A percentile compares a stretch with the other conserved stretches of the same genome.
Evolutionary conservation across 73 alveolate genomes (phyloP).

Genomic region (Urostyla sp.): DNA sequence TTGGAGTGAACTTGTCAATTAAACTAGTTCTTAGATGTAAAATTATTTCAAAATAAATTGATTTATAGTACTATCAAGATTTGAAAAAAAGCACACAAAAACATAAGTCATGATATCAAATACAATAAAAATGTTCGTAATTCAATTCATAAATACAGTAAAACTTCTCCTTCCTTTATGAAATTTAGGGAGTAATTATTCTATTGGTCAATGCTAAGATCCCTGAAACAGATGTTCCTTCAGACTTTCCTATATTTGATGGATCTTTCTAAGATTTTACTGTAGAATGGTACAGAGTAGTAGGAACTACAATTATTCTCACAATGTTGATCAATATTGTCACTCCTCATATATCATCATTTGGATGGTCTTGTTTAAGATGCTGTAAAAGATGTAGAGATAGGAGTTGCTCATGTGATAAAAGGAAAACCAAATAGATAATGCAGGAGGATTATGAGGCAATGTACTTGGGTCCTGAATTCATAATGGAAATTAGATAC

Average conservation of each 20-base stretch:
- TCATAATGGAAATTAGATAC: slow-evolving; percentile 63
- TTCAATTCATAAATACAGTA: slow-evolving; percentile 71
- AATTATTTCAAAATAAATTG: background rate
- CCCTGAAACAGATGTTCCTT: slow-evolving; percentile 31
- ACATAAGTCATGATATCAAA: slow-evolving; percentile 46
- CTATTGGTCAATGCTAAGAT: slow-evolving; percentile 59
- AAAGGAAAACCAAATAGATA: slow-evolving; percentile 30
- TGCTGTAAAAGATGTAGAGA: slow-evolving; percentile 50
- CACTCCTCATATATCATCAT: slow-evolving; percentile 59
- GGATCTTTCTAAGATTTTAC: slow-evolving; percentile 64
- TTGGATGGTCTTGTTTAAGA: slow-evolving; percentile 6
- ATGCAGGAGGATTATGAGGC: slow-evolving; percentile 57
- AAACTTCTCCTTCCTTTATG: background rate
- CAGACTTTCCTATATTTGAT: slow-evolving; percentile 29
- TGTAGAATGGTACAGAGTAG: slow-evolving; percentile 64
- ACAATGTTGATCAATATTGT: slow-evolving; percentile 60
- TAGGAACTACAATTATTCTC: slow-evolving; percentile 61
- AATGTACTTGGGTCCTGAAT: slow-evolving; percentile 76
- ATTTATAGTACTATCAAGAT: slow-evolving; percentile 21
- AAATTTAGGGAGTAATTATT: slow-evolving; percentile 42
- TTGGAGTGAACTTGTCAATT: slow-evolving; percentile 41
- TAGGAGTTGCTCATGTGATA: slow-evolving; percentile 43
- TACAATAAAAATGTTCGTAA: slow-evolving; percentile 63
- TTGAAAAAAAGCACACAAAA: slow-evolving; percentile 49
- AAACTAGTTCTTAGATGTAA: slow-evolving; percentile 37